Evolutionary conservation across 1,284 basidiomycete species (phyloP).

Genomic region (Cryptococcus sp.): DNA sequence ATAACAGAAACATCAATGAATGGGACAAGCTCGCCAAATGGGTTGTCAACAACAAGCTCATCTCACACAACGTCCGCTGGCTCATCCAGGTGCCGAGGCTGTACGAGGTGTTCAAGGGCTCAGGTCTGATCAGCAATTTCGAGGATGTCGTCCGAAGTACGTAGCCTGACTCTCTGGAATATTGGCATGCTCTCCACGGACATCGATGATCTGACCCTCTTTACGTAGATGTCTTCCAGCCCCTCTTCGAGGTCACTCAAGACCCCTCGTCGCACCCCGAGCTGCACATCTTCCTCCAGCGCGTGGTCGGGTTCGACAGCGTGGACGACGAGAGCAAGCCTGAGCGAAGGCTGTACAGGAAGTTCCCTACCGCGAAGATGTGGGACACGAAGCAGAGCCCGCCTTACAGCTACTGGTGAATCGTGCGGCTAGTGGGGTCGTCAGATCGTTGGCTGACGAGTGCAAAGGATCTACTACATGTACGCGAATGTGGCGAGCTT

Average conservation of each 20-base stretch:
- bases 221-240: conserved; percentile 77
- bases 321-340: conserved; percentile 98
- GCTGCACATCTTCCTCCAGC: conserved; percentile 90
- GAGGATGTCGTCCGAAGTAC: conserved; percentile 85
- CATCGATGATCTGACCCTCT: not conserved
- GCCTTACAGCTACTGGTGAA: conserved; percentile 89
- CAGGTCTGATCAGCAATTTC: conserved; percentile 79
- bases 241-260: conserved; percentile 93
- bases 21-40: conserved; percentile 99
- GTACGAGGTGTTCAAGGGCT: conserved; percentile 94
- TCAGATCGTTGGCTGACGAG: conserved; percentile 4
- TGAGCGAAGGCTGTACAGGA: conserved; percentile 86
- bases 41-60: conserved; percentile 90
- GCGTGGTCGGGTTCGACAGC: conserved; percentile 93
- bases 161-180: no score
- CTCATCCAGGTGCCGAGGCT: conserved; percentile 93
- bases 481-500: conserved; percentile 93
- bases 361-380: conserved; percentile 88
- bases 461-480: conserved; percentile 90
- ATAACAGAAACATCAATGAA: conserved; percentile 58
- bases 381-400: conserved; percentile 91
- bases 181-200: no score
- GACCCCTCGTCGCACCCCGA: conserved; percentile 88
- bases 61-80: conserved; percentile 97
- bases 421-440: conserved; percentile 1